Percentiles rank a stretch among this genome's conserved stretches.
These are phyloP conservation scores for Cantharellus cinnabarinus DNA, from an alignment of 768 basidiomycete genomes.

Conservation along the genomic window DNA sequence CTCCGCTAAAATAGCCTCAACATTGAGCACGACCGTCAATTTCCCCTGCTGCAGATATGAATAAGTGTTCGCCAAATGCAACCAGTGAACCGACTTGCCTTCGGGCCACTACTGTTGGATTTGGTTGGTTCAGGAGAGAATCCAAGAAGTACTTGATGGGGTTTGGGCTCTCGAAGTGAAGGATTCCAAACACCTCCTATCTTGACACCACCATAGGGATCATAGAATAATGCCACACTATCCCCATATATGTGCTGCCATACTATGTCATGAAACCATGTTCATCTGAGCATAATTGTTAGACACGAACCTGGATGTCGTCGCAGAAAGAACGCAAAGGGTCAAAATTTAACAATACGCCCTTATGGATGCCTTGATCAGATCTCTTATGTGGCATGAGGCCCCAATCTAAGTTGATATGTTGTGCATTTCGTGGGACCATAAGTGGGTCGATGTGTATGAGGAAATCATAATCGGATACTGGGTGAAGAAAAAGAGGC, in stretches of 20 bases:
- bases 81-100: constrained; percentile 3
- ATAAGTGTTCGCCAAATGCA: not conserved
- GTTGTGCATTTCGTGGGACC: constrained; percentile 58
- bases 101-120: constrained; percentile 6
- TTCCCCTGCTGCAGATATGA: constrained; percentile 21
- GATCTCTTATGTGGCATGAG: constrained; percentile 22
- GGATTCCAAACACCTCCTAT: constrained; percentile 85
- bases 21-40: constrained; percentile 44
- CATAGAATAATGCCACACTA: constrained; percentile 67
- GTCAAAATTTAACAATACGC: constrained; percentile 29
- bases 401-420: constrained; percentile 32
- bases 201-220: constrained; percentile 53
- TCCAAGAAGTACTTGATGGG: constrained; percentile 65
- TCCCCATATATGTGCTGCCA: constrained; percentile 48
- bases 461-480: constrained; percentile 68
- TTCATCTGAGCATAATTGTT: not conserved
- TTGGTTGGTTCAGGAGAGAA: constrained; percentile 48
- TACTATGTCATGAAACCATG: not conserved
- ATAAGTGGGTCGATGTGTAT: constrained; percentile 46
- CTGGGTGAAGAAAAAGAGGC: constrained; percentile 74
- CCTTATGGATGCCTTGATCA: constrained; percentile 27
- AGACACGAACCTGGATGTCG: constrained; percentile 47
- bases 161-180: constrained; percentile 32
- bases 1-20: constrained; percentile 44
- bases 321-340: constrained; percentile 44